phyloP scores from a whole-genome alignment of 2,329 filamentous ascomycete species.

The Biscogniauxia marginata region DNA sequence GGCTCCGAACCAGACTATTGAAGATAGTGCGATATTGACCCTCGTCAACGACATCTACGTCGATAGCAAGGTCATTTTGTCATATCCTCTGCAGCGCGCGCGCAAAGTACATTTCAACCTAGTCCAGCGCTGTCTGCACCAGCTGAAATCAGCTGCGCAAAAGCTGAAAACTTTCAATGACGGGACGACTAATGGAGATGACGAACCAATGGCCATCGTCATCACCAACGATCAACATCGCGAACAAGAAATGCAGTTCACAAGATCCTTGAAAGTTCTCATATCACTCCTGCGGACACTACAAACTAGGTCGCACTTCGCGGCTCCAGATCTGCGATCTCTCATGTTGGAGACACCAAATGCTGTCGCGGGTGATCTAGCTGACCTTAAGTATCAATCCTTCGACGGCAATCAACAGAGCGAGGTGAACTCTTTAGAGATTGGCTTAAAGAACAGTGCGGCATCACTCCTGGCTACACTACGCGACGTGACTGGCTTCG shows the following conservation, averaged over 20 bases:
- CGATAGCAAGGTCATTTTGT: conserved; percentile 49
- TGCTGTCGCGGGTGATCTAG: conserved; percentile 58
- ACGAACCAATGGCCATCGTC: conserved; percentile 54
- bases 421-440: conserved; percentile 59
- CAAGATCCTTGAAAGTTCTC: conserved; percentile 67
- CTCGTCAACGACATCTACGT: conserved; percentile 73
- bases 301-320: conserved; percentile 59
- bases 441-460: conserved; percentile 70
- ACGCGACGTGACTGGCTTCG: conserved; percentile 68
- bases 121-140: conserved; percentile 69
- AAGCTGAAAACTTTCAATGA: conserved; percentile 51
- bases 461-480: conserved; percentile 67
- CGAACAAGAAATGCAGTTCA: conserved; percentile 62
- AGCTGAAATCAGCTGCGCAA: conserved; percentile 63
- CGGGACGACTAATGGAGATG: conserved; percentile 42
- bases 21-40: conserved; percentile 64
- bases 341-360: conserved; percentile 52
- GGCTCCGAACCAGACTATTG: conserved; percentile 63
- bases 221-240: conserved; percentile 46
- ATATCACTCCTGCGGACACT: conserved; percentile 65
- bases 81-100: conserved; percentile 49
- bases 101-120: conserved; percentile 65
- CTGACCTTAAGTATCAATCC: conserved; percentile 71
- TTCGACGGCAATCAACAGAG: conserved; percentile 63
- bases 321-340: conserved; percentile 55